Conservation (phyloP, 1,284 basidiomycete species). For the Leccinum angustisporum region DNA sequence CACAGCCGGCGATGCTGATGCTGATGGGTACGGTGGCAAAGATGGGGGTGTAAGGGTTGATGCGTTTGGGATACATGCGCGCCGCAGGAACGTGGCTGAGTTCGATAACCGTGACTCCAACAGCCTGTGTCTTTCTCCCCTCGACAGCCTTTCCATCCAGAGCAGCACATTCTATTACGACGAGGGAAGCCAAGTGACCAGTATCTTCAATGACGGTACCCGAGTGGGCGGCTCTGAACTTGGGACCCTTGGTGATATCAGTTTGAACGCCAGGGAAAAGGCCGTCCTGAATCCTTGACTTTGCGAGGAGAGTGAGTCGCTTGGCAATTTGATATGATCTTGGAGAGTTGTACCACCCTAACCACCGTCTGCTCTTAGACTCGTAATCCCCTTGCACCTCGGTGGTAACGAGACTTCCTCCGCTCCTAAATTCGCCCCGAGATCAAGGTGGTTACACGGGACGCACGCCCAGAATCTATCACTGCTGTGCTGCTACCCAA, state of each 20-base stretch:
- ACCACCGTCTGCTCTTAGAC: conserved; percentile 24
- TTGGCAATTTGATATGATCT: conserved; percentile 36
- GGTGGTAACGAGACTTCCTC: too few relatives aligned
- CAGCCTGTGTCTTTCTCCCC: conserved; percentile 25
- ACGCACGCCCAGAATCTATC: too few relatives aligned
- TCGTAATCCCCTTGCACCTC: too few relatives aligned
- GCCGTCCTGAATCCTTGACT: conserved; percentile 31
- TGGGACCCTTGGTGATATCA: conserved; percentile 30
- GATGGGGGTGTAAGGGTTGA: conserved; percentile 23
- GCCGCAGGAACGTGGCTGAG: conserved; percentile 18
- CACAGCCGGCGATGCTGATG: conserved; percentile 26
- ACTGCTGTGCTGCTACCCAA: too few relatives aligned
- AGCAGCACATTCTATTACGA: conserved; percentile 22
- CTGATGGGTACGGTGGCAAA: conserved; percentile 31
- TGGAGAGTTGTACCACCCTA: conserved; percentile 40
- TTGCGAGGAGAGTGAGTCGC: conserved; percentile 28
- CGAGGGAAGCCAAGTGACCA: conserved; percentile 27
- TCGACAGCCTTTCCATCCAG: conserved; percentile 15
- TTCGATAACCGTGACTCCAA: conserved; percentile 29
- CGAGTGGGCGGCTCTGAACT: conserved; percentile 28
- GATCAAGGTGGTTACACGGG: too few relatives aligned
- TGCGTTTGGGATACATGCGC: conserved; percentile 20
- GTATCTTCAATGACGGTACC: conserved; percentile 31
- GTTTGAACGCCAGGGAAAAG: conserved; percentile 33
- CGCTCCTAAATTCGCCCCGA: too few relatives aligned